Conservation (phyloP, 202 grass and related monocot species). For the Panicum hallii region DNA sequence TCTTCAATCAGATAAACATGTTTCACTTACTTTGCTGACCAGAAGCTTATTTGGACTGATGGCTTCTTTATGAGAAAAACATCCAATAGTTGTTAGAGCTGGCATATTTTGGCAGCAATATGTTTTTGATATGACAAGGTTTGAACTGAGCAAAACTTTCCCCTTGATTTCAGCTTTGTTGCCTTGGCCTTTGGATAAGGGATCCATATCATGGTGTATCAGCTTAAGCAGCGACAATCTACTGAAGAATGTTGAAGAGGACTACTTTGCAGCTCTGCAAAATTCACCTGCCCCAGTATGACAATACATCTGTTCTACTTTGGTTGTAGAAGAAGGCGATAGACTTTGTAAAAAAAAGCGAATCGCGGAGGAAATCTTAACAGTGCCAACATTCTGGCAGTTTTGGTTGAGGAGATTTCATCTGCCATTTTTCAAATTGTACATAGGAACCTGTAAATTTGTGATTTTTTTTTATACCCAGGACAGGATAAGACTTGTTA, state of each 20-base stretch:
- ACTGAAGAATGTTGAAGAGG: slow-evolving; percentile 87
- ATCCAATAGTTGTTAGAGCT: slow-evolving; percentile 1
- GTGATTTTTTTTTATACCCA: not conserved
- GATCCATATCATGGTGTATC: slow-evolving; percentile 90
- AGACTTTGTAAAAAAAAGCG: slow-evolving; percentile 15
- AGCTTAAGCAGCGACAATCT: slow-evolving; percentile 77
- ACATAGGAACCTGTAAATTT: slow-evolving; percentile 57
- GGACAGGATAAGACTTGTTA: not conserved
- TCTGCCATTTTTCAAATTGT: slow-evolving; percentile 52
- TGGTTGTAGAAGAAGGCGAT: not conserved
- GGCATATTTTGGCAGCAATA: not conserved
- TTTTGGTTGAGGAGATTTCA: slow-evolving; percentile 53
- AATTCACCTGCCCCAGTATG: slow-evolving; percentile 47
- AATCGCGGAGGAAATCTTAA: slow-evolving; percentile 16
- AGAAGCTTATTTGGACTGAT: not conserved
- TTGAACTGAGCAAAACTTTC: slow-evolving; percentile 19
- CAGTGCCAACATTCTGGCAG: slow-evolving; percentile 50
- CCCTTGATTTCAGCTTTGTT: slow-evolving; percentile 50
- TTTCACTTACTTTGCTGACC: slow-evolving; percentile 19
- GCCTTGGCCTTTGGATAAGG: slow-evolving; percentile 70
- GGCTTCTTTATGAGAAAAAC: not conserved
- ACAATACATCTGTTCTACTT: slow-evolving; percentile 25
- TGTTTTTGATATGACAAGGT: not conserved
- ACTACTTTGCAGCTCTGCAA: slow-evolving; percentile 79
- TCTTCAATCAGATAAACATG: not conserved